These are phyloP conservation scores for Cyclotella choctawhatcheeana DNA, from an alignment of 108 stramenopile genomes.

Conservation along the genomic window DNA sequence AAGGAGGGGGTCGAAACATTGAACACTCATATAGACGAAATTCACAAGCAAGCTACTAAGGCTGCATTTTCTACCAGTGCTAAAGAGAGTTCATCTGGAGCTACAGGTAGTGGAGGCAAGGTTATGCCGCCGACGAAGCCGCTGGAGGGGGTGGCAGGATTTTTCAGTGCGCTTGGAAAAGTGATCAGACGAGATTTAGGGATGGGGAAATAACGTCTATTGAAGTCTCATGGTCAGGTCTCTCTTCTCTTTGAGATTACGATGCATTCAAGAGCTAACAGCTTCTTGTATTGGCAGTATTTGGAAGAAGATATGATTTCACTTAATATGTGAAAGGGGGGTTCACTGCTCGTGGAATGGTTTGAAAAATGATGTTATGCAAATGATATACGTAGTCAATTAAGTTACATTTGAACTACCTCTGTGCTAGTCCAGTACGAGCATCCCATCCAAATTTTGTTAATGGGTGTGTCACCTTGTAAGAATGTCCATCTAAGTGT, in stretches of 20 bases:
- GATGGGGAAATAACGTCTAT: conserved; percentile 24
- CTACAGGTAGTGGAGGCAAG: background rate
- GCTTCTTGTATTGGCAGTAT: too few relatives aligned
- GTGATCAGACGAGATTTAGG: conserved; percentile 78
- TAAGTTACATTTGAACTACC: background rate
- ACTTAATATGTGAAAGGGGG: too few relatives aligned
- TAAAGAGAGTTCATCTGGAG: conserved; percentile 12
- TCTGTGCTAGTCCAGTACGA: conserved; percentile 35
- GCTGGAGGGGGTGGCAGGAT: conserved; percentile 72
- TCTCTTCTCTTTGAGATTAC: too few relatives aligned
- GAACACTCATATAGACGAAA: conserved; percentile 65
- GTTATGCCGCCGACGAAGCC: conserved; percentile 61
- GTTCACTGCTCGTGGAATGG: too few relatives aligned
- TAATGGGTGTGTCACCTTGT: conserved; percentile 77
- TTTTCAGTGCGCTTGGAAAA: conserved; percentile 76
- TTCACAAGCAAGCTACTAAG: conserved; percentile 57
- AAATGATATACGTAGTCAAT: too few relatives aligned
- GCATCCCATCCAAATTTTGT: conserved; percentile 64
- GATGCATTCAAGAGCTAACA: background rate
- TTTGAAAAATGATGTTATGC: too few relatives aligned
- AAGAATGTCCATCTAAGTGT: conserved; percentile 51
- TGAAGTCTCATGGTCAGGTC: too few relatives aligned
- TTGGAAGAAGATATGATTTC: too few relatives aligned
- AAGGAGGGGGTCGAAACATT: conserved; percentile 72
- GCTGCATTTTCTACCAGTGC: conserved; percentile 27